Evolutionary conservation across 176 grass and related monocot genomes (phyloP).

Genomic region (Poa annua): DNA sequence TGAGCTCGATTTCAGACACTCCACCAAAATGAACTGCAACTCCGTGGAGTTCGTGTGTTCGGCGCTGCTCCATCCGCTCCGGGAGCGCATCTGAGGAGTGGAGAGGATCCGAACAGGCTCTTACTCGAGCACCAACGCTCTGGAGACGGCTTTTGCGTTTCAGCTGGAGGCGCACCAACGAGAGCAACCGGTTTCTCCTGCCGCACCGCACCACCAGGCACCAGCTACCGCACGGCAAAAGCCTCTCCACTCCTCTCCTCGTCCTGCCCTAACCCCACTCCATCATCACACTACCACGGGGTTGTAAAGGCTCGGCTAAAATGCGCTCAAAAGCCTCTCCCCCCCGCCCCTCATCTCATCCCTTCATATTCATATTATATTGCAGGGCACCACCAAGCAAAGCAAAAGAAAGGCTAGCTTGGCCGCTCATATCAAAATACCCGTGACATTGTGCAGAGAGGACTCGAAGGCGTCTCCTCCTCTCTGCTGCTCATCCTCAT

Average conservation of each 20-base stretch:
- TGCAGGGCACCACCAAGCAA: conserved; percentile 28
- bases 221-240: conserved; percentile 22
- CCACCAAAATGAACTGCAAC: too few relatives aligned
- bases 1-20: too few relatives aligned
- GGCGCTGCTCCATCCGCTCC: too few relatives aligned
- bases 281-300: conserved; percentile 52
- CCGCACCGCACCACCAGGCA: conserved; percentile 23
- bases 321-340: conserved; percentile 43
- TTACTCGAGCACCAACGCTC: background rate
- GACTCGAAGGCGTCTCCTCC: background rate
- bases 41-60: too few relatives aligned
- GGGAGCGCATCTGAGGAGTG: too few relatives aligned
- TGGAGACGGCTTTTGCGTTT: conserved; percentile 12
- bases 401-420: conserved; percentile 15
- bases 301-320: conserved; percentile 44
- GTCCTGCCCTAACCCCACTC: background rate
- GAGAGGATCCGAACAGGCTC: too few relatives aligned
- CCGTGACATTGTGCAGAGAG: conserved; percentile 19
- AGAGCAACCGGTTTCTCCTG: conserved; percentile 37
- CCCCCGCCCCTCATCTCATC: conserved; percentile 35
- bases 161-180: conserved; percentile 25
- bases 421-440: conserved; percentile 20
- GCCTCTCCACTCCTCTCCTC: background rate
- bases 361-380: conserved; percentile 27
- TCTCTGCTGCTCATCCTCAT: background rate